These are phyloP conservation scores for Bacterosira constricta DNA, from an alignment of 108 stramenopile species.

Conservation along the genomic window DNA sequence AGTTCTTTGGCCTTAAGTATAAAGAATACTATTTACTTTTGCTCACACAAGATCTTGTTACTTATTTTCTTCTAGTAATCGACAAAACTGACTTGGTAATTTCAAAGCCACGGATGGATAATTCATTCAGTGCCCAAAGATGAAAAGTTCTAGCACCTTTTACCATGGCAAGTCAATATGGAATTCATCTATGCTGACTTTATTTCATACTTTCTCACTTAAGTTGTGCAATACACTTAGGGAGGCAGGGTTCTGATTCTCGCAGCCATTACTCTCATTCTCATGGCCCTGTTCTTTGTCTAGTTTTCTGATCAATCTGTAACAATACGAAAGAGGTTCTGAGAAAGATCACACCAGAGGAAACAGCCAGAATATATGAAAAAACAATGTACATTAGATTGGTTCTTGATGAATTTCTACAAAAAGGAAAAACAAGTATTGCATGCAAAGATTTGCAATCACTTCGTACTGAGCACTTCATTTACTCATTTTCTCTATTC, in stretches of 20 bases:
- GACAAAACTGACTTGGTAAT: slow-evolving; percentile 21
- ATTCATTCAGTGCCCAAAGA: neutral
- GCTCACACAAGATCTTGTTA: neutral
- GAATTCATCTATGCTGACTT: no score
- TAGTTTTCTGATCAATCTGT: no score
- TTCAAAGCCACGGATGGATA: neutral
- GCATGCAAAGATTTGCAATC: neutral
- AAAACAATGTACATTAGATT: no score
- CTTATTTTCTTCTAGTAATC: neutral
- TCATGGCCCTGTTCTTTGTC: neutral
- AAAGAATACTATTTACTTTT: neutral
- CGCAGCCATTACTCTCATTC: no score
- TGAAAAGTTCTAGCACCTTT: slow-evolving; percentile 17
- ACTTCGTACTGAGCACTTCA: neutral
- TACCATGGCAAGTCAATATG: slow-evolving; percentile 1
- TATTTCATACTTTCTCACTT: no score
- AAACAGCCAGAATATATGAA: neutral
- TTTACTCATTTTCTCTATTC: neutral
- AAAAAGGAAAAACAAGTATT: neutral
- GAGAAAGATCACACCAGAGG: no score
- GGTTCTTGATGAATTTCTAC: neutral
- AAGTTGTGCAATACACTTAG: no score
- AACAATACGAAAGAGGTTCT: no score
- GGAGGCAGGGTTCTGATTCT: no score
- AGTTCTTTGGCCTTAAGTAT: neutral